Evolutionary conservation across 192 early-diverging fungal species (phyloP).

Genomic region (Coemansia sp.): DNA sequence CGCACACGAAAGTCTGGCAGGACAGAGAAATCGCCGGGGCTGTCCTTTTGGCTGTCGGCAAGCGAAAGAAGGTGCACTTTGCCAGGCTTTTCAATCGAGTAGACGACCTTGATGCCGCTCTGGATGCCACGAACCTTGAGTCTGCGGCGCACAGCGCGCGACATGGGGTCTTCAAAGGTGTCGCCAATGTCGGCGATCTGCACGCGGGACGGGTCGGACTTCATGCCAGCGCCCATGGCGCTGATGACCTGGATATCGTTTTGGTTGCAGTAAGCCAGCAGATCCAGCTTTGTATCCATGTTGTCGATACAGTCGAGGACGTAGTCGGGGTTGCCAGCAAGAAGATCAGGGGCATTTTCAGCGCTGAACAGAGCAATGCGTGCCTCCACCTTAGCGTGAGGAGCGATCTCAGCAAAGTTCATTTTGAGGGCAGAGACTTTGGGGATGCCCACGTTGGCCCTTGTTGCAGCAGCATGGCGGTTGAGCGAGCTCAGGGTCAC

Average conservation of each 20-base stretch:
- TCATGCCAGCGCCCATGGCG: slow-evolving; percentile 98
- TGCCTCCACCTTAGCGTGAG: slow-evolving; percentile 78
- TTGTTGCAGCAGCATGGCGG: slow-evolving; percentile 88
- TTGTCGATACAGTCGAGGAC: slow-evolving; percentile 95
- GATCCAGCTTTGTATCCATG: slow-evolving; percentile 88
- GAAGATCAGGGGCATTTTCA: slow-evolving; percentile 65
- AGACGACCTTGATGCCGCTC: slow-evolving; percentile 87
- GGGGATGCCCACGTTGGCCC: slow-evolving; percentile 85
- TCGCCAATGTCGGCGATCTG: slow-evolving; percentile 96
- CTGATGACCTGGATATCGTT: slow-evolving; percentile 77
- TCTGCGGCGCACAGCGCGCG: slow-evolving; percentile 76
- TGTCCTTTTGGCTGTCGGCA: slow-evolving; percentile 77
- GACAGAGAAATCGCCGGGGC: slow-evolving; percentile 86
- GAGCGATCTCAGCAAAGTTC: slow-evolving; percentile 75
- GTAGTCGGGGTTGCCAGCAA: slow-evolving; percentile 70
- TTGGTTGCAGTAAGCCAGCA: slow-evolving; percentile 84
- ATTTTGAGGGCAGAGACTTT: slow-evolving; percentile 76
- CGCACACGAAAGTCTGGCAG: slow-evolving; percentile 94
- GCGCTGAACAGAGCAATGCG: slow-evolving; percentile 73
- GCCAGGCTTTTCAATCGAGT: slow-evolving; percentile 94
- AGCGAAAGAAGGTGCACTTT: slow-evolving; percentile 86
- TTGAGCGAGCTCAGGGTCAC: slow-evolving; percentile 93
- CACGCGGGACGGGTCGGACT: slow-evolving; percentile 92
- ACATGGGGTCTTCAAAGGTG: slow-evolving; percentile 93
- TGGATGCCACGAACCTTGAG: slow-evolving; percentile 72